These are phyloP conservation scores for Camptophora hylomeconis DNA, from an alignment of 2,329 filamentous ascomycete species.

Conservation along the genomic window DNA sequence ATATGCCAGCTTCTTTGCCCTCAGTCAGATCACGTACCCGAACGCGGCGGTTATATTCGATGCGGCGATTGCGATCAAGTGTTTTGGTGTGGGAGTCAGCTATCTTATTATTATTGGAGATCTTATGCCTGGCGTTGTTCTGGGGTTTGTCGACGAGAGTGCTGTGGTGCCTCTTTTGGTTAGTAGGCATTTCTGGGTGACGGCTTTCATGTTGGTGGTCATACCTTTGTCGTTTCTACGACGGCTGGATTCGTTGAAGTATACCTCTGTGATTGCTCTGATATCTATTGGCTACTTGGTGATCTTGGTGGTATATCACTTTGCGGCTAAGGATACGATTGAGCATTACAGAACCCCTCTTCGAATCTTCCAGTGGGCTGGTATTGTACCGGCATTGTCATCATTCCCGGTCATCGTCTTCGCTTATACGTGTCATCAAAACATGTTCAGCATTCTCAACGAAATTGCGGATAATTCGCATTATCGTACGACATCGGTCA, in stretches of 20 bases:
- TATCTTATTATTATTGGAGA: constrained; percentile 99
- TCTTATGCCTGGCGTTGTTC: constrained; percentile 86
- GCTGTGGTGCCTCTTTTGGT: constrained; percentile 60
- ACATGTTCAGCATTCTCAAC: constrained; percentile 98
- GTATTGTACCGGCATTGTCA: constrained; percentile 64
- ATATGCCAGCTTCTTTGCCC: constrained; percentile 82
- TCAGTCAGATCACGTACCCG: constrained; percentile 92
- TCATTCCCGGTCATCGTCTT: constrained; percentile 93
- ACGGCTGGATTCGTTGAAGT: constrained; percentile 88
- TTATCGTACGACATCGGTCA: constrained; percentile 62
- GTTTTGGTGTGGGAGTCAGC: constrained; percentile 91
- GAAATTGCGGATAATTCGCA: constrained; percentile 81
- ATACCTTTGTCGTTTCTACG: constrained; percentile 89
- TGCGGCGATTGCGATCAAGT: constrained; percentile 90
- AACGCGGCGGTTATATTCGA: constrained; percentile 94
- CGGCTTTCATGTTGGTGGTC: constrained; percentile 79
- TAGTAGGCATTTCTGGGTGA: constrained; percentile 94
- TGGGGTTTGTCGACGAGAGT: constrained; percentile 58
- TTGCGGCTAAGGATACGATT: constrained; percentile 61
- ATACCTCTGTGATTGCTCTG: constrained; percentile 83
- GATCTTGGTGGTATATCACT: constrained; percentile 86
- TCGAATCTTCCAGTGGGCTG: constrained; percentile 64
- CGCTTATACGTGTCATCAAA: constrained; percentile 98
- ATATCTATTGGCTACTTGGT: constrained; percentile 91
- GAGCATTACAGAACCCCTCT: constrained; percentile 49